Evolutionary conservation across 2,329 filamentous ascomycete species (phyloP), one percentile per base, ranked within the genome.

Genomic region (Diaporthe sp.): DNA sequence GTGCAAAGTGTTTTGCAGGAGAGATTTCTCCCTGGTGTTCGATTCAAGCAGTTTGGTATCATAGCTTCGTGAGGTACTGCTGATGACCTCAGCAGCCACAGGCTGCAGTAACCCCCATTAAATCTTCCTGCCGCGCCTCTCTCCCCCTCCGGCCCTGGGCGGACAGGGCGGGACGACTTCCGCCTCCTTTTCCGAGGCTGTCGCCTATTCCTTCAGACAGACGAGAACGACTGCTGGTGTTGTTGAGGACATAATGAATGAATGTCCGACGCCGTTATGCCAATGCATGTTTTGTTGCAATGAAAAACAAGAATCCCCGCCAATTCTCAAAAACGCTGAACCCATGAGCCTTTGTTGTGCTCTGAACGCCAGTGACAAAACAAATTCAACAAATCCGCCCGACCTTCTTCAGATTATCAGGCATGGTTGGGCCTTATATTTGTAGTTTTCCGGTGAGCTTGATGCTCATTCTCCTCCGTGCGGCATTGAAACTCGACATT

Each of bases 361-460:
- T 73, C 53, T 15, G n/a, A 72, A 74, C 42, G 51, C 71, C 46
- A 31, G 60, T 44, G 25, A 55, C 46, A 71, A 58, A 72, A n/a
- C 25, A 72, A 51, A 70, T 6, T 60, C 8, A 28, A 61, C 8
- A 28, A 61, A 28, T 31, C 34, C 71, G 28, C 53, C 58, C 57
- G 49, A 70, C 28, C 28, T 12, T 15, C 31, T n/a, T 13, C 1
- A n/a, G 15, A 49, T 55, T 28, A 60, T 17, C 8, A 28, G 55
- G 17, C 42, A 10, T 53, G 28, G 34, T 28, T 28, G 7, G 22
- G 34, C 37, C 42, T 71, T 55, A 77, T 25, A 73, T 34, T 51
- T 75, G 75, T 42, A 75, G 37, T 61, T 75, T 77, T n/a, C 75
- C 73, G 17, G 70, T 65, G 34, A 77, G 73, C 73, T 77, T 77